phyloP scores from a whole-genome alignment of 768 basidiomycete species.

The Serendipita sp. region DNA sequence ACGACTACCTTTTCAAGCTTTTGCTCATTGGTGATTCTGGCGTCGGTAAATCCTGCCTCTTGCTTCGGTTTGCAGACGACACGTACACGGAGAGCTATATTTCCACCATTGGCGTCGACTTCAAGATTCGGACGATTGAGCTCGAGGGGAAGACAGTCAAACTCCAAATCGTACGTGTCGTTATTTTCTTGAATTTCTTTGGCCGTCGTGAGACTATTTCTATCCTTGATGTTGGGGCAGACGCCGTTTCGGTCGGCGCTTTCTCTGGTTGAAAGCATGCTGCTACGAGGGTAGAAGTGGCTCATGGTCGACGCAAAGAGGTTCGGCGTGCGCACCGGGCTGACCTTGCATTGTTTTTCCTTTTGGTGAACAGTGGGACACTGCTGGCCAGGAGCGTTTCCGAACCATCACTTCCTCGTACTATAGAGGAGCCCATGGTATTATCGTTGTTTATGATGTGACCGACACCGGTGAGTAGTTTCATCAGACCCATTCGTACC shows the following conservation, averaged over 20 bases:
- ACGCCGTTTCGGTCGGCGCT: not conserved
- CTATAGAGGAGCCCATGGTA: slow-evolving; percentile 96
- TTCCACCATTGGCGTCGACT: slow-evolving; percentile 95
- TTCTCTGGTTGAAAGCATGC: not conserved
- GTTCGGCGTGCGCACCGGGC: not conserved
- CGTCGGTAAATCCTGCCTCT: slow-evolving; percentile 49
- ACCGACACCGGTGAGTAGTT: slow-evolving; percentile 63
- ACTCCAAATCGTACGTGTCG: slow-evolving; percentile 76
- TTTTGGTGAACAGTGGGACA: slow-evolving; percentile 65
- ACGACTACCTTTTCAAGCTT: slow-evolving; percentile 93
- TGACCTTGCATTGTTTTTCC: slow-evolving; percentile 17
- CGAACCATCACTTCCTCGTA: slow-evolving; percentile 99
- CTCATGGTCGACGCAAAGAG: no score
- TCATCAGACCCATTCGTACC: not conserved
- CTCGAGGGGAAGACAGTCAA: slow-evolving; percentile 97
- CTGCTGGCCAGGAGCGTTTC: slow-evolving; percentile 97
- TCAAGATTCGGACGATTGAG: slow-evolving; percentile 98
- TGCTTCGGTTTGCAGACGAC: slow-evolving; percentile 88
- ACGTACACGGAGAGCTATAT: slow-evolving; percentile 97
- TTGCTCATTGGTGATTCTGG: slow-evolving; percentile 48
- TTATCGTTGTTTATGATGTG: slow-evolving; percentile 97
- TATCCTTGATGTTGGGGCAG: not conserved
- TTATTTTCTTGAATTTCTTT: not conserved
- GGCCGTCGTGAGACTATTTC: not conserved
- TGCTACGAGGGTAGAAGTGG: no score